Evolutionary conservation across 345 rosid species (phyloP).

Genomic region (Boechera divaricarpa): DNA sequence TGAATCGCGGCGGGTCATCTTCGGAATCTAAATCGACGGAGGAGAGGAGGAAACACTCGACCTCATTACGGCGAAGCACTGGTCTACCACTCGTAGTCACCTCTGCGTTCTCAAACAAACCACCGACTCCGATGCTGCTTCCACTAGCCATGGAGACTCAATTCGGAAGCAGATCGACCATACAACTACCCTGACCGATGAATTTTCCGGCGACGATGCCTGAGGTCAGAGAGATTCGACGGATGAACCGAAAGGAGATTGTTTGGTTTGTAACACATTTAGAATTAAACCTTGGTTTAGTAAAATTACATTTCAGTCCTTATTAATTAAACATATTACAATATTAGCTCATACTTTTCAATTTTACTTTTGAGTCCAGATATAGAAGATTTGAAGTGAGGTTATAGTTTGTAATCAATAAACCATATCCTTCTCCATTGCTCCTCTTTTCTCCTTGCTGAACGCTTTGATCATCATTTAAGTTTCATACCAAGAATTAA

Average conservation of each 20-base stretch:
- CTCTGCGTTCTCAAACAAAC: conserved; percentile 50
- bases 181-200: conserved; percentile 19
- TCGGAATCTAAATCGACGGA: conserved; percentile 81
- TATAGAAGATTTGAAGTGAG: background rate
- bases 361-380: background rate
- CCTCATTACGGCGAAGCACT: conserved; percentile 67
- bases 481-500: background rate
- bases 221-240: conserved; percentile 20
- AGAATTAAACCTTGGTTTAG: background rate
- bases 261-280: background rate
- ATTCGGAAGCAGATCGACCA: conserved; percentile 30
- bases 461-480: no score
- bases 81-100: conserved; percentile 84
- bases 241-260: background rate
- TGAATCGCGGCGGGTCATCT: conserved; percentile 50
- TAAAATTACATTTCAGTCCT: conserved; percentile 2
- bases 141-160: conserved; percentile 41
- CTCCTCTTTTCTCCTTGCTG: no score
- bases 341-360: background rate
- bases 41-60: conserved; percentile 77
- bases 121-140: conserved; percentile 36
- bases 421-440: no score
- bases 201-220: conserved; percentile 8
- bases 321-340: background rate
- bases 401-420: background rate